phyloP scores from a whole-genome alignment of 1,139 yeast species.

The Hansenula lynferdii region DNA sequence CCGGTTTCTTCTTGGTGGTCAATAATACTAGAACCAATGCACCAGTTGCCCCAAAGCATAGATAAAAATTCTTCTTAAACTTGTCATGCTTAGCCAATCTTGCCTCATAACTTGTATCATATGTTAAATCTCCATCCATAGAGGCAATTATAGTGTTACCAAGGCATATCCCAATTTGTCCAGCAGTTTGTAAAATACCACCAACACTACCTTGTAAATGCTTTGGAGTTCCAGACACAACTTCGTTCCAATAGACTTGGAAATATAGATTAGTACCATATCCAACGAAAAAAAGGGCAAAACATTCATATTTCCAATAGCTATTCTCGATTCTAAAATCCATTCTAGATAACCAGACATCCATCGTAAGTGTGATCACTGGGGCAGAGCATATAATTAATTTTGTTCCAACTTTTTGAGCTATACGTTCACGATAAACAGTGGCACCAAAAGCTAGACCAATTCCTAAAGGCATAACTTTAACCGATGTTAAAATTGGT shows the following conservation, averaged over 20 bases:
- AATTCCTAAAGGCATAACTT: constrained; percentile 19
- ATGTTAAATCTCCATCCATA: constrained; percentile 3
- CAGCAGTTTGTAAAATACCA: constrained; percentile 7
- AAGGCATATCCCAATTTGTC: constrained; percentile 8
- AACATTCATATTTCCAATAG: constrained; percentile 27
- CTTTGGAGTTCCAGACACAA: constrained; percentile 7
- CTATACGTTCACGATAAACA: constrained; percentile 10
- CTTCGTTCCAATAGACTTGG: constrained; percentile 5
- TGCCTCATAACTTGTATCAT: not conserved
- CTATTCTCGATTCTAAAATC: constrained; percentile 13
- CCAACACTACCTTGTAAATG: constrained; percentile 11
- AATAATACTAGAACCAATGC: constrained; percentile 1
- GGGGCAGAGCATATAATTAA: constrained; percentile 14
- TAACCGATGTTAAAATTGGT: constrained; percentile 24
- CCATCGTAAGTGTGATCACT: constrained; percentile 9
- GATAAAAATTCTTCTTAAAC: constrained; percentile 4
- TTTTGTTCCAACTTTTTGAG: constrained; percentile 14
- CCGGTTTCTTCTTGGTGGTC: not conserved
- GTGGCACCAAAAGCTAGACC: constrained; percentile 6
- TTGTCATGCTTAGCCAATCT: constrained; percentile 3
- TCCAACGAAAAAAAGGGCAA: constrained; percentile 16
- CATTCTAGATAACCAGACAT: constrained; percentile 22
- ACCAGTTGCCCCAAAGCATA: constrained; percentile 4
- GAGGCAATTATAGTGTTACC: constrained; percentile 8
- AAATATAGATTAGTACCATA: constrained; percentile 16